Base-by-base conservation (phyloP, 1,284 basidiomycete species). In the Puccinia polysora region DNA sequence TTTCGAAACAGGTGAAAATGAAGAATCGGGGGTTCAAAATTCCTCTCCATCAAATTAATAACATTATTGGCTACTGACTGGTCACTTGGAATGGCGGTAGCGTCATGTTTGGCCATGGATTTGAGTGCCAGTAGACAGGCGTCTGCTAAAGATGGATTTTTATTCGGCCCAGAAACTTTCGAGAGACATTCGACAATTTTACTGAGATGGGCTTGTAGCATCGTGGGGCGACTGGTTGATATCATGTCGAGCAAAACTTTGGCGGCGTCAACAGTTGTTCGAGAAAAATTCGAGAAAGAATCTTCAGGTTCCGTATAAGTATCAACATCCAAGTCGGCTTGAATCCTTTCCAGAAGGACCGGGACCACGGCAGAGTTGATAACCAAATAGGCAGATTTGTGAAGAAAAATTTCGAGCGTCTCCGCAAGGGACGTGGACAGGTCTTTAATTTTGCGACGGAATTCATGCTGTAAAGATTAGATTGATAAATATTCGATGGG, bases 311-410 rank as follows among this genome's bases (percentile, higher is more conserved):
- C 38, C 38, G 32, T 30, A 12, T 4, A 43, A 60, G 43, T 28
- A 65, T 55, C 74, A 74, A 65, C 49, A 12, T 75, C 74, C 25
- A 34, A 74, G 75, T 59, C 18, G 18, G 72, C 74, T 73, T 86
- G 84, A 1, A 92, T 77, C 8, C 86, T 85, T 76, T 87, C 80
- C 62, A 84, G 76, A 5, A 98, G 84, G 0, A 87, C 87, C 0
- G 91, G 87, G 23, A 98, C 84, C 0, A 89, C 89, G 0, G 91
- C 91, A 58, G 88, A 86, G 78, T 96, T 96, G 77, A 95, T 77
- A 73, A 94, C 83, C 63, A 87, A 85, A 74, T 89, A 86, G 43
- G 85, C 86, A 2, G 86, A 86, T 30, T 86, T 85, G 32, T 88
- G 88, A 53, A 96, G 80, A 75, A 97, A 81, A n/a, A 82, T 81